Evolutionary conservation across 176 grass and related monocot genomes (phyloP).

Genomic region (Secale cereale): DNA sequence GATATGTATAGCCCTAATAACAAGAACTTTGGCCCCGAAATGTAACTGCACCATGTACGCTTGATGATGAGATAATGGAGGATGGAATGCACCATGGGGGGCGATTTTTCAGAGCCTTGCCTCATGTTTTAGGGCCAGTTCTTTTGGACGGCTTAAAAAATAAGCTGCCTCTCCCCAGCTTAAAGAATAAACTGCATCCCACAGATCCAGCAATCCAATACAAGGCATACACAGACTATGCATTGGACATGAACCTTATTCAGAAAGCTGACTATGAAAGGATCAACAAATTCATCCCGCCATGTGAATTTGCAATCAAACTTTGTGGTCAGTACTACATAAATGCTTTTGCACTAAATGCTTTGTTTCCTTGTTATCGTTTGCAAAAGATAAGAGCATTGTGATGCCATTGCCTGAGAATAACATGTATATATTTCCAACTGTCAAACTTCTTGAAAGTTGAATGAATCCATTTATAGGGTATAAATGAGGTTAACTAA

Average conservation of each 20-base stretch:
- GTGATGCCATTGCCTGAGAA: background rate
- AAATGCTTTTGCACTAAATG: background rate
- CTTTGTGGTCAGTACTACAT: conserved; percentile 58
- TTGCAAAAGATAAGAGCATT: background rate
- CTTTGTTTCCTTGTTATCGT: background rate
- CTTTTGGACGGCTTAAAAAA: too few species aligned
- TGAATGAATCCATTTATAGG: background rate
- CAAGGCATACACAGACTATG: conserved; percentile 96
- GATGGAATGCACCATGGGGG: too few species aligned
- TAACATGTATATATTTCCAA: background rate
- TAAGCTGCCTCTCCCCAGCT: too few species aligned
- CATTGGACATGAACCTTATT: conserved; percentile 82
- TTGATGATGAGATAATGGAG: too few species aligned
- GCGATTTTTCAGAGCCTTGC: too few species aligned
- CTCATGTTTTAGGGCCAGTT: too few species aligned
- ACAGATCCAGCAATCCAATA: conserved; percentile 95
- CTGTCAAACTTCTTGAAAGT: background rate
- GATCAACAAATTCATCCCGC: conserved; percentile 85
- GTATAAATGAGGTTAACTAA: background rate
- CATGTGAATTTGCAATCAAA: conserved; percentile 78
- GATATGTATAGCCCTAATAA: background rate
- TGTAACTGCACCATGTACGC: conserved; percentile 18
- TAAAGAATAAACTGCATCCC: too few species aligned
- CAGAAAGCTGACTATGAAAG: conserved; percentile 64
- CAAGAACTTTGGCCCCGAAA: conserved; percentile 1